A percentile compares a stretch with the other conserved stretches of the same genome.
phyloP scores from a whole-genome alignment of 108 stramenopile genomes.

The Cyclotella sp. region DNA sequence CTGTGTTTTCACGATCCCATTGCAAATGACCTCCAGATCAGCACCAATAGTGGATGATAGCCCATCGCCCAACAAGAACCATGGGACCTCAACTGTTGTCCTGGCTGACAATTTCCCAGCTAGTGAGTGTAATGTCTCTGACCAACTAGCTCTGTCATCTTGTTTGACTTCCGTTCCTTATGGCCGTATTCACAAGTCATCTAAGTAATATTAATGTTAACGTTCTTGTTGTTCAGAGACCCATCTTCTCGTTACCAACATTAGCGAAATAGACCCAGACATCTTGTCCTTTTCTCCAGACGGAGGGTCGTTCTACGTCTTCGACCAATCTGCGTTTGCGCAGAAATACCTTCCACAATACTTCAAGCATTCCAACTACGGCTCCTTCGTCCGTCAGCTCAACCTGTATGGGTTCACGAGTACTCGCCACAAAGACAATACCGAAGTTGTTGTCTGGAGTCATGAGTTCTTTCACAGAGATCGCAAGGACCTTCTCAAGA shows the following conservation, averaged over 20 bases:
- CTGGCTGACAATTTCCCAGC: slow-evolving; percentile 23
- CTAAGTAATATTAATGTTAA: background rate
- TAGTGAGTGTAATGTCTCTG: background rate
- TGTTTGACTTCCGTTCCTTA: background rate
- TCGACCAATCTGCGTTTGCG: slow-evolving; percentile 18
- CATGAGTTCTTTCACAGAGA: slow-evolving; percentile 26
- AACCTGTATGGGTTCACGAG: slow-evolving; percentile 60
- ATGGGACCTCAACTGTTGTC: slow-evolving; percentile 8
- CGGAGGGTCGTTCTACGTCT: slow-evolving; percentile 16
- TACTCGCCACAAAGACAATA: slow-evolving; percentile 16
- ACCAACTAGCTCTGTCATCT: background rate
- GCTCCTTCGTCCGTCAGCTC: slow-evolving; percentile 64
- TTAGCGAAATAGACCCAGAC: slow-evolving; percentile 3
- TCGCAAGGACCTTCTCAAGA: slow-evolving; percentile 19
- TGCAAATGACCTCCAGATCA: background rate
- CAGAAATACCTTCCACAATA: slow-evolving; percentile 51
- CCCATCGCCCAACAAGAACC: background rate
- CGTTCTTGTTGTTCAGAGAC: slow-evolving; percentile 2
- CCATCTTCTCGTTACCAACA: slow-evolving; percentile 17
- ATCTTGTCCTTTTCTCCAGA: slow-evolving; percentile 12
- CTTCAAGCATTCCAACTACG: slow-evolving; percentile 65
- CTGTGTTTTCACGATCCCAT: background rate
- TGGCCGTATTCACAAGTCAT: background rate
- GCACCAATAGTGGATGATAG: background rate
- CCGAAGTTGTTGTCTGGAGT: slow-evolving; percentile 33